These are phyloP conservation scores for Acer saccharum DNA, from an alignment of 345 rosid species.

Conservation along the genomic window DNA sequence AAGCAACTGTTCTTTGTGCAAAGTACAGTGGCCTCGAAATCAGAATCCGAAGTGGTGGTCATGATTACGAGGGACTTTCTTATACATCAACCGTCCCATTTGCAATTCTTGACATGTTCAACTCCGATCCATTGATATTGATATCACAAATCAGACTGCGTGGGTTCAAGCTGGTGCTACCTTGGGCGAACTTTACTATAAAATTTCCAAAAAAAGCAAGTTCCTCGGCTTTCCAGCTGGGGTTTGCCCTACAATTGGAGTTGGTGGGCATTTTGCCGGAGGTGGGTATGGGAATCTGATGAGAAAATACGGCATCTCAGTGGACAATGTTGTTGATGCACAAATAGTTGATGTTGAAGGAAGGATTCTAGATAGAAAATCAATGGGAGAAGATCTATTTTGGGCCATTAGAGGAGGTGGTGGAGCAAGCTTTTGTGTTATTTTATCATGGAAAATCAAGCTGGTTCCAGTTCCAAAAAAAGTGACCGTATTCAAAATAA, in stretches of 20 bases:
- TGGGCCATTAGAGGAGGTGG: conserved; percentile 86
- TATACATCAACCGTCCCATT: conserved; percentile 52
- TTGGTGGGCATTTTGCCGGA: conserved; percentile 74
- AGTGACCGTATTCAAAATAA: conserved; percentile 50
- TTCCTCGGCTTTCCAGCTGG: conserved; percentile 67
- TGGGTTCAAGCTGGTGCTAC: conserved; percentile 79
- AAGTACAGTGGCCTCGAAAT: conserved; percentile 38
- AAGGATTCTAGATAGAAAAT: conserved; percentile 48
- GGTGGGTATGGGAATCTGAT: conserved; percentile 72
- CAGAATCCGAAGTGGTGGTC: conserved; percentile 79
- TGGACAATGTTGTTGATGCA: conserved; percentile 62
- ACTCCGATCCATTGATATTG: conserved; percentile 56
- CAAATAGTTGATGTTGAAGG: conserved; percentile 59
- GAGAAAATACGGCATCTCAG: conserved; percentile 63
- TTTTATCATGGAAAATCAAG: conserved; percentile 49
- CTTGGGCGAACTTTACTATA: conserved; percentile 63
- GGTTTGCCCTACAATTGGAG: conserved; percentile 65
- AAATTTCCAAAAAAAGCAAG: conserved; percentile 48
- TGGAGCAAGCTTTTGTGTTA: conserved; percentile 69
- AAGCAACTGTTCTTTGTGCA: conserved; percentile 58
- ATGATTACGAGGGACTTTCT: conserved; percentile 76
- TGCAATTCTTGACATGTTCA: conserved; percentile 56
- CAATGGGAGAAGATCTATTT: conserved; percentile 73
- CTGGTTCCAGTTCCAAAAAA: conserved; percentile 58
- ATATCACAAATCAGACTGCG: conserved; percentile 45